These are phyloP conservation scores for Pseudocercospora pini-densiflorae DNA, from an alignment of 2,329 filamentous ascomycete species.

Conservation along the genomic window DNA sequence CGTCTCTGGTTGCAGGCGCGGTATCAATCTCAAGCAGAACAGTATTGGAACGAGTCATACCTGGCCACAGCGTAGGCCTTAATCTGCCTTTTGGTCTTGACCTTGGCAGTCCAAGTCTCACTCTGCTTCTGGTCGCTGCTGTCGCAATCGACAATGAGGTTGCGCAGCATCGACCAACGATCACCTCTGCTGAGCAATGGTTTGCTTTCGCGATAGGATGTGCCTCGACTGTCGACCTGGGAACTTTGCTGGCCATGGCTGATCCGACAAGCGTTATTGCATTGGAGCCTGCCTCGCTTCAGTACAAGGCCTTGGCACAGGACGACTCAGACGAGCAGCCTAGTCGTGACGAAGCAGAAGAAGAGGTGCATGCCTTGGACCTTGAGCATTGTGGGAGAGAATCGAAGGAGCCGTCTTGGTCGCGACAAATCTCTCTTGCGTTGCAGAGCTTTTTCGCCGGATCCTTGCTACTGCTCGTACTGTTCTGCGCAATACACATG, in stretches of 20 bases:
- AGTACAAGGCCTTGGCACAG: not conserved
- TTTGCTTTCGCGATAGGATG: not conserved
- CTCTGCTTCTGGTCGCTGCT: not conserved
- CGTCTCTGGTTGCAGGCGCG: not conserved
- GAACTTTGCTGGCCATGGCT: not conserved
- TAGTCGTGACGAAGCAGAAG: not conserved
- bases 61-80: too few species aligned
- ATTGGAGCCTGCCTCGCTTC: not conserved
- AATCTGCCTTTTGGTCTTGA: not conserved
- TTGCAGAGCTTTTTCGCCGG: not conserved
- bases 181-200: constrained; percentile 1
- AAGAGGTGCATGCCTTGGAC: not conserved
- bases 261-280: too few species aligned
- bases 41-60: not conserved
- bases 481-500: not conserved
- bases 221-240: not conserved
- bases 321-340: not conserved
- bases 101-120: not conserved
- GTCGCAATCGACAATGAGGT: not conserved
- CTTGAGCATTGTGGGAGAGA: not conserved
- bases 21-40: not conserved
- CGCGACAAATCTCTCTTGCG: not conserved
- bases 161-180: not conserved
- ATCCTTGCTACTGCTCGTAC: not conserved
- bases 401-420: not conserved